These are phyloP conservation scores for Epichloe sylvatica DNA, from an alignment of 2,329 filamentous ascomycete species.

Conservation along the genomic window DNA sequence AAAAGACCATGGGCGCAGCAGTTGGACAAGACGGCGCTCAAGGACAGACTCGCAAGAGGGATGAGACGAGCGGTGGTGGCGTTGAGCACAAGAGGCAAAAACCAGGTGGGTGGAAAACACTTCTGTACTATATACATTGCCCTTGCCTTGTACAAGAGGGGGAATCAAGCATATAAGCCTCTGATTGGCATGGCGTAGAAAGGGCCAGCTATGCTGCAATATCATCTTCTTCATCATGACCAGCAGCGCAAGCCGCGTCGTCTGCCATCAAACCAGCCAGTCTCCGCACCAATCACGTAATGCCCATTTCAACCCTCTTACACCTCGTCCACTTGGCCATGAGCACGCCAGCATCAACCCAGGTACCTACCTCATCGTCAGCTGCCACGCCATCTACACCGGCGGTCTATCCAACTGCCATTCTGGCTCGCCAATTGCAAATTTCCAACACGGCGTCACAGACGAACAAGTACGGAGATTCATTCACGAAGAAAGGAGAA, in stretches of 20 bases:
- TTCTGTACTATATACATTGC: background rate
- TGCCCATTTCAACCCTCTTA: no score
- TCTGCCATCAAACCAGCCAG: no score
- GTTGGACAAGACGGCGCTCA: background rate
- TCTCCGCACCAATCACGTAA: no score
- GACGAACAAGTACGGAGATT: slow-evolving; percentile 8
- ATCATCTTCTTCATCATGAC: no score
- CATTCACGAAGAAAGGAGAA: no score
- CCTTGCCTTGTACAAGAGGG: no score
- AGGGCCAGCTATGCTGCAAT: no score
- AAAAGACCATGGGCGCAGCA: background rate
- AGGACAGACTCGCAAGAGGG: background rate
- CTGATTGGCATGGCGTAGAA: no score
- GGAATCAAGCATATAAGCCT: no score
- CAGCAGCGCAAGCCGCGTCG: no score
- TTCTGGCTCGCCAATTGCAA: slow-evolving; percentile 50
- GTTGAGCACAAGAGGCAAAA: background rate
- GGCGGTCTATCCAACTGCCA: slow-evolving; percentile 39
- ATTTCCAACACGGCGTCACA: slow-evolving; percentile 72
- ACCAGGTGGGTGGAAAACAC: background rate
- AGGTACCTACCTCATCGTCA: slow-evolving; percentile 49
- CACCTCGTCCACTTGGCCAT: no score
- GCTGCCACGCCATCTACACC: slow-evolving; percentile 54
- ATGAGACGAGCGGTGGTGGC: background rate
- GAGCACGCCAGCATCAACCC: no score